These are phyloP conservation scores for Echium plantagineum DNA, from an alignment of 257 asterid genomes.

Conservation along the genomic window DNA sequence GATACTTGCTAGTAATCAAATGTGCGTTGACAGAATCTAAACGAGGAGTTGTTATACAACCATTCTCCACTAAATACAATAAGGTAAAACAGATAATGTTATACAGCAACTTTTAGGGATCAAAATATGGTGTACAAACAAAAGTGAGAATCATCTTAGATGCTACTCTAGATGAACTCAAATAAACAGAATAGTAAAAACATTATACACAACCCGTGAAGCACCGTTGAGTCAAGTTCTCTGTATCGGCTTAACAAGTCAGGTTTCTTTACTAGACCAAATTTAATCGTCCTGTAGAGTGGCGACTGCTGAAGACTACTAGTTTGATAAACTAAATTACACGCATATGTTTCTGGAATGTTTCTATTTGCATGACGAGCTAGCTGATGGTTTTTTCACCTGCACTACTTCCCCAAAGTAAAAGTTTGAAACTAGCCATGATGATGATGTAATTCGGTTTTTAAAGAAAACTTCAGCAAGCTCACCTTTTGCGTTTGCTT, in stretches of 20 bases:
- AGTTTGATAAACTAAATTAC: background rate
- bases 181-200: background rate
- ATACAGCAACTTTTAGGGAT: no score
- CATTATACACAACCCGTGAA: background rate
- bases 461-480: background rate
- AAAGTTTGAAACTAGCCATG: slow-evolving; percentile 1
- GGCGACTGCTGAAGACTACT: no score
- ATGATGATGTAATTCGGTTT: background rate
- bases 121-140: background rate
- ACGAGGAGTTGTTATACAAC: background rate
- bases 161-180: no score
- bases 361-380: slow-evolving; percentile 9
- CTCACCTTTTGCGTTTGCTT: slow-evolving; percentile 38
- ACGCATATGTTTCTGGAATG: background rate
- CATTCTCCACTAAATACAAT: background rate
- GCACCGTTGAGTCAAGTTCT: background rate
- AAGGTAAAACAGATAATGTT: no score
- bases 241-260: background rate
- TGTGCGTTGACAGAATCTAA: no score
- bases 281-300: no score
- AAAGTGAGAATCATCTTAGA: background rate
- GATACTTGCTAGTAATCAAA: no score
- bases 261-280: no score
- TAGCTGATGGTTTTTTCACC: slow-evolving; percentile 23
- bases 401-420: slow-evolving; percentile 16